Percentiles rank a stretch among this genome's conserved stretches.
These are phyloP conservation scores for Oxytropis ochrocephala DNA, from an alignment of 306 rosid species.

Conservation along the genomic window DNA sequence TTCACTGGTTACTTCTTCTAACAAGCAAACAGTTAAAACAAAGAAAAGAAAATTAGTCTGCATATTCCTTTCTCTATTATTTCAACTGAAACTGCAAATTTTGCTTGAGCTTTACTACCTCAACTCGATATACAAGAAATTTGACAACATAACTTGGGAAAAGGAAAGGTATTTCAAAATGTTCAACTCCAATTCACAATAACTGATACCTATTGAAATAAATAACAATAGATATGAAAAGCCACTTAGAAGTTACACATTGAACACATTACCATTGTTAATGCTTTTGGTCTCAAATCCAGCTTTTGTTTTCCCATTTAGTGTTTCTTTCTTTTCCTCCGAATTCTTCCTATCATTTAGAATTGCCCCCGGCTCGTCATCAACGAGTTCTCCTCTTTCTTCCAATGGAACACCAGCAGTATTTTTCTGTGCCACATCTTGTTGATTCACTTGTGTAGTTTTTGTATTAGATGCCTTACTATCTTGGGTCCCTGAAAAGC, in stretches of 20 bases:
- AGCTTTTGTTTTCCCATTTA: slow-evolving; percentile 10
- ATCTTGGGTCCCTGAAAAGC: slow-evolving; percentile 44
- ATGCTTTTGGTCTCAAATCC: slow-evolving; percentile 11
- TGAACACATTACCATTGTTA: slow-evolving; percentile 44
- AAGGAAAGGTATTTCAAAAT: background rate
- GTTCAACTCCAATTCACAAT: background rate
- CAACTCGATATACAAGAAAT: background rate
- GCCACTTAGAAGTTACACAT: slow-evolving; percentile 1
- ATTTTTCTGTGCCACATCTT: slow-evolving; percentile 7
- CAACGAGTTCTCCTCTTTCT: slow-evolving; percentile 6
- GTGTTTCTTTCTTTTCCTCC: slow-evolving; percentile 18
- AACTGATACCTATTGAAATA: background rate
- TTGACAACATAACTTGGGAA: background rate
- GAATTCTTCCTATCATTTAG: slow-evolving; percentile 17
- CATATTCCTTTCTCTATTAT: background rate
- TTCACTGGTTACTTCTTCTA: slow-evolving; percentile 10
- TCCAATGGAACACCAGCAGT: slow-evolving; percentile 12
- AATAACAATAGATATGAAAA: slow-evolving; percentile 8
- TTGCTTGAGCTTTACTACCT: background rate
- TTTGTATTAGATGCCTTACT: slow-evolving; percentile 13
- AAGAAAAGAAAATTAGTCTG: background rate
- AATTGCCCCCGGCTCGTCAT: background rate
- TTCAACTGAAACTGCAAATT: background rate
- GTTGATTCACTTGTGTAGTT: background rate
- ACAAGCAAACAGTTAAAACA: background rate